Percentiles rank a stretch among this genome's conserved stretches.
Evolutionary conservation across 2,329 filamentous ascomycete genomes (phyloP).

Genomic region (Cordyceps javanica): DNA sequence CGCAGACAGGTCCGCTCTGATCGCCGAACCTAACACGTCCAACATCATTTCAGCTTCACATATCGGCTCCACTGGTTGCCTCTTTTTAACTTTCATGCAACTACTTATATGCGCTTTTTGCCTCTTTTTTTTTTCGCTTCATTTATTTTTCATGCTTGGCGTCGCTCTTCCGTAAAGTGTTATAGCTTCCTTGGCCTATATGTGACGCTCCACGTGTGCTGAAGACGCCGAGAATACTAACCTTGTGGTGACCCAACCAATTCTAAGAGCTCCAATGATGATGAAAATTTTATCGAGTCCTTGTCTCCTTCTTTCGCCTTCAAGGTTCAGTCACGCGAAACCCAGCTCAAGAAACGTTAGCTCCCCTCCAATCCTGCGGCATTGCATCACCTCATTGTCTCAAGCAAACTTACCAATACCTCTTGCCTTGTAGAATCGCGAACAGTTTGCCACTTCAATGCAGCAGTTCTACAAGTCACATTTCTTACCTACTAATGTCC

Average conservation of each 20-base stretch:
- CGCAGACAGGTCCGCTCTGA: not conserved
- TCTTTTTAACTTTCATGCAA: not conserved
- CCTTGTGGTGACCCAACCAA: not conserved
- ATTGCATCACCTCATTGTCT: too few species aligned
- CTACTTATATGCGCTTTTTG: too few species aligned
- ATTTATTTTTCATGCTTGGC: not conserved
- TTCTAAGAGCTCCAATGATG: not conserved
- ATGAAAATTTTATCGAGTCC: not conserved
- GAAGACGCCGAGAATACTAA: constrained; percentile 1
- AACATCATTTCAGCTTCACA: not conserved
- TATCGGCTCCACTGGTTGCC: not conserved
- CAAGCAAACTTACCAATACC: too few species aligned
- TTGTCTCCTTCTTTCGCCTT: too few species aligned
- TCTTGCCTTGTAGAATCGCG: too few species aligned
- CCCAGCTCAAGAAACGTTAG: not conserved
- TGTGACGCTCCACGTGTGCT: constrained; percentile 4
- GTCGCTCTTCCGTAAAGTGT: not conserved
- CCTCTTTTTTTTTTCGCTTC: not conserved
- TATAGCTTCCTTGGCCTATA: not conserved
- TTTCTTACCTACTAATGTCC: not conserved
- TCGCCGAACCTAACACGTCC: not conserved
- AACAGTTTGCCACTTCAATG: not conserved
- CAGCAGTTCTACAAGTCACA: not conserved
- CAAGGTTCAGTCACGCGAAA: too few species aligned
- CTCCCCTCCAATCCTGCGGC: not conserved